A percentile compares a stretch with the other conserved stretches of the same genome.
Conservation (phyloP, 179 eudicot genomes). For the Patellifolia procumbens region DNA sequence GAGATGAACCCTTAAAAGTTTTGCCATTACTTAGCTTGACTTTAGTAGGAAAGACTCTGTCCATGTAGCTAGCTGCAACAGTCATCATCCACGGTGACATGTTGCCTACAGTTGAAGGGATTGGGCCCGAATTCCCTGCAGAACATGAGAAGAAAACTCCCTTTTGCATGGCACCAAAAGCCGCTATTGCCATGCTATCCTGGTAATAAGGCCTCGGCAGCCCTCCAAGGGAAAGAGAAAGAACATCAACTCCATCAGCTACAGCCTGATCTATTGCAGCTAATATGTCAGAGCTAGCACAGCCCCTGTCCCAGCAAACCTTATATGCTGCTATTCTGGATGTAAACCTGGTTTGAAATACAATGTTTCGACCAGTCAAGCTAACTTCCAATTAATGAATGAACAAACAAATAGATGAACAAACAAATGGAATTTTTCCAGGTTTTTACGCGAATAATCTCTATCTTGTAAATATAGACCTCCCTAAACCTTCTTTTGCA, state of each 20-base stretch:
- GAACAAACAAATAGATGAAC: not conserved
- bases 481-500: not conserved
- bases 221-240: conserved; percentile 82
- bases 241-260: conserved; percentile 61
- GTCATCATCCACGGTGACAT: conserved; percentile 78
- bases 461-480: not conserved
- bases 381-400: not conserved
- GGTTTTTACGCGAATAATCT: not conserved
- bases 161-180: conserved; percentile 59
- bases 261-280: conserved; percentile 75
- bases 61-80: conserved; percentile 65
- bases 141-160: conserved; percentile 69
- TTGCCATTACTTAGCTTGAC: conserved; percentile 57
- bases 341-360: conserved; percentile 37
- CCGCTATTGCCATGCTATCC: conserved; percentile 64
- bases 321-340: conserved; percentile 77
- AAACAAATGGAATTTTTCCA: not conserved
- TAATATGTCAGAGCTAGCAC: conserved; percentile 65
- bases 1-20: conserved; percentile 51
- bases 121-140: conserved; percentile 87
- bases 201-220: conserved; percentile 52
- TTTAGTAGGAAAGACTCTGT: conserved; percentile 53
- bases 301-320: conserved; percentile 63
- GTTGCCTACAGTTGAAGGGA: conserved; percentile 54
- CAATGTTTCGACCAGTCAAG: not conserved